Base-by-base conservation (phyloP, 768 basidiomycete genomes). In the Sarcodon aspratus region DNA sequence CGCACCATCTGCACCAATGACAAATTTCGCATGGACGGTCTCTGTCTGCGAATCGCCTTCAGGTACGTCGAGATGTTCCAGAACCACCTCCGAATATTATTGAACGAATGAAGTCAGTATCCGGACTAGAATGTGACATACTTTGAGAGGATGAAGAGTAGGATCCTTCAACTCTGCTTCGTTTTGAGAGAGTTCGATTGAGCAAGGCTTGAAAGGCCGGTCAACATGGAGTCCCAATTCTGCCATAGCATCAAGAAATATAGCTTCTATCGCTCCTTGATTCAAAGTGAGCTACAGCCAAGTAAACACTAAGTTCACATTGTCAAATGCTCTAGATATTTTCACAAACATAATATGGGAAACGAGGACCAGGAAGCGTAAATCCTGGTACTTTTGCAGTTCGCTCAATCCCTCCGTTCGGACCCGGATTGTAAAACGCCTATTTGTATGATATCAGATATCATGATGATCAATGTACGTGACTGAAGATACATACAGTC, bases 1-100 rank as follows among this genome's bases (percentile, higher is more conserved):
- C n/a, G n/a, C n/a, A 76, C 84, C 86, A 59, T 91, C 88, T 17
- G 79, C 72, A 1, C 88, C 88, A 32, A 91, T 66, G 1, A 89
- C 79, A 57, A 78, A 91, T 61, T 82, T 86, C 0, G 85, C 83
- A 49, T 68, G 66, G 1, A 88, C 78, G 7, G 75, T 64, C 59
- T 87, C 85, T 3, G 65, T 70, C n/a, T n/a, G n/a, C n/a, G n/a
- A n/a, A 40, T 66, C 49, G 18, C 58, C 60, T 11, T 70, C 67
- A 12, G 55, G 52, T 9, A 58, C 56, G 8, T 67, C 66, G 1
- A 74, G 45, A 47, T 71, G 69, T 46, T 71, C 68, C 34, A 82
- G 56, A 0, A 67, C 63, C 1, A 76, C 70, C 75, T 79, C 38
- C 21, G 5, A 27, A 27, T 5, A n/a, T 8, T 15, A 21, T 21